Percentiles rank a stretch among this genome's conserved stretches.
phyloP scores from a whole-genome alignment of 2,329 filamentous ascomycete species.

The Claviceps sp. region DNA sequence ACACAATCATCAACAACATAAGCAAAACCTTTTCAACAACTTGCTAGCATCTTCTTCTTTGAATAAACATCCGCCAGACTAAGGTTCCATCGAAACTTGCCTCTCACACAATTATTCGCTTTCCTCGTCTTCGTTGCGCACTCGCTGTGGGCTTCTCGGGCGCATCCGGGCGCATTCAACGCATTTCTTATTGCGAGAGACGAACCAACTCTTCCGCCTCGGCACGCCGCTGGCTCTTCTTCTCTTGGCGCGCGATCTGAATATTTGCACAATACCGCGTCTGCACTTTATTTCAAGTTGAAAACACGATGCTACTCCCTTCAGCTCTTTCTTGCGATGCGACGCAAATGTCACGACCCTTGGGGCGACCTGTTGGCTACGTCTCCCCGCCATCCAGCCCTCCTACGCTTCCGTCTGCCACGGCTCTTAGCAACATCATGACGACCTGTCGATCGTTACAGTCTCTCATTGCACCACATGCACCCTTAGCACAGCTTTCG shows the following conservation, averaged over 20 bases:
- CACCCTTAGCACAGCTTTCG: slow-evolving; percentile 8
- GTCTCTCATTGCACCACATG: slow-evolving; percentile 36
- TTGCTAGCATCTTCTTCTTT: background rate
- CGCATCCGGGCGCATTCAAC: slow-evolving; percentile 5
- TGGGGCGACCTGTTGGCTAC: slow-evolving; percentile 33
- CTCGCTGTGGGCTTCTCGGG: background rate
- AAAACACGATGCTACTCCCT: slow-evolving; percentile 39
- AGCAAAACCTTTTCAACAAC: background rate
- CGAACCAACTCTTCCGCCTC: background rate
- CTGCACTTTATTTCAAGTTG: background rate
- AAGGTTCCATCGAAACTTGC: background rate
- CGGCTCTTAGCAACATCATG: slow-evolving; percentile 40
- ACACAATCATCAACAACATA: background rate
- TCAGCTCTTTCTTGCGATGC: slow-evolving; percentile 45
- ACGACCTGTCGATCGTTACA: slow-evolving; percentile 48
- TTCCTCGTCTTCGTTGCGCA: background rate
- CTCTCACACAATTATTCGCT: background rate
- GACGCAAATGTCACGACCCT: slow-evolving; percentile 29
- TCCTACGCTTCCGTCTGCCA: slow-evolving; percentile 30
- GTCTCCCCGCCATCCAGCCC: slow-evolving; percentile 47
- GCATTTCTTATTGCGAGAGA: background rate
- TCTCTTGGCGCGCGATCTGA: background rate
- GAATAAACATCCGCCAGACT: background rate
- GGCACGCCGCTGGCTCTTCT: background rate
- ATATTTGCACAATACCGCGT: background rate